phyloP scores from a whole-genome alignment of 2,329 filamentous ascomycete genomes.

The Clarireedia hainanense region DNA sequence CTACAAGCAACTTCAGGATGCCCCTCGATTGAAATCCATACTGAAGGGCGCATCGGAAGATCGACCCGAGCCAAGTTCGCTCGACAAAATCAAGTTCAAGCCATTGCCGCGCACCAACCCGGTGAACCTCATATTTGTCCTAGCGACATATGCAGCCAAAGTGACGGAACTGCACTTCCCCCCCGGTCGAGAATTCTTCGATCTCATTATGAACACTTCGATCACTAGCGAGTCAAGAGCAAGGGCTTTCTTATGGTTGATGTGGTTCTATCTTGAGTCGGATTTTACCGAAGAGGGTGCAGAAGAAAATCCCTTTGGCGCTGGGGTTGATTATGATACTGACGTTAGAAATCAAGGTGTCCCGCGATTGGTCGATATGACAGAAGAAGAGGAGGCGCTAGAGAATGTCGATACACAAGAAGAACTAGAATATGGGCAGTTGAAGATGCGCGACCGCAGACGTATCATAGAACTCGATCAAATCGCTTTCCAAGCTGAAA shows the following conservation, averaged over 20 bases:
- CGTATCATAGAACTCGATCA: slow-evolving; percentile 71
- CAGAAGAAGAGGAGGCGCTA: slow-evolving; percentile 51
- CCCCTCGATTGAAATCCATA: slow-evolving; percentile 91
- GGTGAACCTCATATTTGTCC: slow-evolving; percentile 93
- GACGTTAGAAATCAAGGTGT: slow-evolving; percentile 62
- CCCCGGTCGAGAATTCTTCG: slow-evolving; percentile 81
- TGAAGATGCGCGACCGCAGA: slow-evolving; percentile 67
- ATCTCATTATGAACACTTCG: slow-evolving; percentile 86
- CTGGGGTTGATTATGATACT: slow-evolving; percentile 56
- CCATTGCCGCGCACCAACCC: slow-evolving; percentile 82
- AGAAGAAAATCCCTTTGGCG: slow-evolving; percentile 82
- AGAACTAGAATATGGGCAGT: slow-evolving; percentile 62
- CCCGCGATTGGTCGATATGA: slow-evolving; percentile 58
- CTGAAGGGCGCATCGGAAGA: slow-evolving; percentile 95
- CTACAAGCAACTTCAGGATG: slow-evolving; percentile 97
- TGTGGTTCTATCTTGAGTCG: slow-evolving; percentile 98
- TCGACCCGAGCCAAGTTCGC: slow-evolving; percentile 69
- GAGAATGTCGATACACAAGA: slow-evolving; percentile 71
- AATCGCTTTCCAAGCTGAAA: slow-evolving; percentile 32
- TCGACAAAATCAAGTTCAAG: slow-evolving; percentile 70
- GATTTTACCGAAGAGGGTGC: slow-evolving; percentile 87
- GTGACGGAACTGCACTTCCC: slow-evolving; percentile 91
- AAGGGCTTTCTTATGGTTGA: slow-evolving; percentile 87
- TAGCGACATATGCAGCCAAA: slow-evolving; percentile 82
- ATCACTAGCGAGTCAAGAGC: slow-evolving; percentile 77